Evolutionary conservation across 2,329 filamentous ascomycete genomes (phyloP).

Genomic region (Setomelanomma holmii): DNA sequence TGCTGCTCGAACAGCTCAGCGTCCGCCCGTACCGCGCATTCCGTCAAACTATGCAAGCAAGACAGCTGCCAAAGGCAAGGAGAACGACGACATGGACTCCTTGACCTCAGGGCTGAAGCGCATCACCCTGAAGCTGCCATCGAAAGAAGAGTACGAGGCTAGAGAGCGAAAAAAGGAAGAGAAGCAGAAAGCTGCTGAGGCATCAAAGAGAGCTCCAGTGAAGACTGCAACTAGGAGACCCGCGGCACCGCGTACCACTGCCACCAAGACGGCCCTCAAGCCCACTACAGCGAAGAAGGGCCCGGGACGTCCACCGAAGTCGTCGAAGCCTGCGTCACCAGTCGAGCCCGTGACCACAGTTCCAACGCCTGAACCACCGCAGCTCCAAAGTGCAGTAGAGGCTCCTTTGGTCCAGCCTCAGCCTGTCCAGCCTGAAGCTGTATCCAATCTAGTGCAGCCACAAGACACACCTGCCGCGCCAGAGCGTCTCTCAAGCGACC

Average conservation of each 20-base stretch:
- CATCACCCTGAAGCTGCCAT: constrained; percentile 65
- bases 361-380: constrained; percentile 40
- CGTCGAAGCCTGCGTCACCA: constrained; percentile 36
- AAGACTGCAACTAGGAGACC: constrained; percentile 31
- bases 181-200: constrained; percentile 46
- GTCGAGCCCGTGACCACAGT: constrained; percentile 48
- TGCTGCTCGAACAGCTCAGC: constrained; percentile 41
- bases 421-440: constrained; percentile 25
- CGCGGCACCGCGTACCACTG: constrained; percentile 24
- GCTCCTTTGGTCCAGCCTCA: constrained; percentile 38
- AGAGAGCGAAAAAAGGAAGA: constrained; percentile 56
- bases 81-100: constrained; percentile 54
- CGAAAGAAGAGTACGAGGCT: constrained; percentile 64
- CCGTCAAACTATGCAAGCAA: constrained; percentile 46
- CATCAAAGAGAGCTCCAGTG: constrained; percentile 42
- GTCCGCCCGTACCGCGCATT: constrained; percentile 52
- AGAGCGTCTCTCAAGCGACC: constrained; percentile 7
- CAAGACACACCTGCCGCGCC: background rate
- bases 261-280: constrained; percentile 23
- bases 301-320: constrained; percentile 31
- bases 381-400: constrained; percentile 26
- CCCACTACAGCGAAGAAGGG: constrained; percentile 30
- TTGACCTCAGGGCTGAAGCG: constrained; percentile 62
- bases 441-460: constrained; percentile 12
- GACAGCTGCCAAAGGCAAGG: constrained; percentile 28